A percentile compares a stretch with the other conserved stretches of the same genome.
Evolutionary conservation across 371 early-diverging fungal species (phyloP).

Genomic region (Cokeromyces recurvatus): DNA sequence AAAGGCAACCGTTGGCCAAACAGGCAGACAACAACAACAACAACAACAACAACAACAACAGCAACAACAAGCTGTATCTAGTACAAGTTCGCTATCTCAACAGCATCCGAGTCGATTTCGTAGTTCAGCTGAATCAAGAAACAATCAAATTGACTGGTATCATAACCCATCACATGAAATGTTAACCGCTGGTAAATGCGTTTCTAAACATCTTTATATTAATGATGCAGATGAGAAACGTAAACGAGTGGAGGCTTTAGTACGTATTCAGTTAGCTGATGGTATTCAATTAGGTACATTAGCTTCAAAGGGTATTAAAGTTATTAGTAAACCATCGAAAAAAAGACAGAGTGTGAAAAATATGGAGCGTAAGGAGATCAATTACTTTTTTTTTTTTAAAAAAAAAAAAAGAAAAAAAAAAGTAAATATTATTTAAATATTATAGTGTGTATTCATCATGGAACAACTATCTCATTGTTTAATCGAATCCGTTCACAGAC

Average conservation of each 20-base stretch:
- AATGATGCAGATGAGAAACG: conserved; percentile 72
- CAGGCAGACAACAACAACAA: conserved; percentile 7
- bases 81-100: neutral
- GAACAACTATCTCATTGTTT: conserved; percentile 70
- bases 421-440: conserved; percentile 45
- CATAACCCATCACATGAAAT: conserved; percentile 9
- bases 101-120: too few relatives aligned
- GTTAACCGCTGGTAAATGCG: conserved; percentile 46
- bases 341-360: conserved; percentile 74
- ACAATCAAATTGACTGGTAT: conserved; percentile 4
- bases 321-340: conserved; percentile 74
- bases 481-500: conserved; percentile 78
- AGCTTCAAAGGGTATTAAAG: conserved; percentile 63
- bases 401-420: too few relatives aligned
- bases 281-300: conserved; percentile 55
- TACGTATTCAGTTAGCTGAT: conserved; percentile 53
- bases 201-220: conserved; percentile 69
- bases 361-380: conserved; percentile 39
- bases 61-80: too few relatives aligned
- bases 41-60: conserved; percentile 1
- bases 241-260: conserved; percentile 61
- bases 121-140: too few relatives aligned
- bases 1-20: conserved; percentile 20
- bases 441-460: conserved; percentile 65
- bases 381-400: neutral